These are phyloP conservation scores for Termitomyces sp. DNA, from an alignment of 768 basidiomycete species.

Conservation along the genomic window DNA sequence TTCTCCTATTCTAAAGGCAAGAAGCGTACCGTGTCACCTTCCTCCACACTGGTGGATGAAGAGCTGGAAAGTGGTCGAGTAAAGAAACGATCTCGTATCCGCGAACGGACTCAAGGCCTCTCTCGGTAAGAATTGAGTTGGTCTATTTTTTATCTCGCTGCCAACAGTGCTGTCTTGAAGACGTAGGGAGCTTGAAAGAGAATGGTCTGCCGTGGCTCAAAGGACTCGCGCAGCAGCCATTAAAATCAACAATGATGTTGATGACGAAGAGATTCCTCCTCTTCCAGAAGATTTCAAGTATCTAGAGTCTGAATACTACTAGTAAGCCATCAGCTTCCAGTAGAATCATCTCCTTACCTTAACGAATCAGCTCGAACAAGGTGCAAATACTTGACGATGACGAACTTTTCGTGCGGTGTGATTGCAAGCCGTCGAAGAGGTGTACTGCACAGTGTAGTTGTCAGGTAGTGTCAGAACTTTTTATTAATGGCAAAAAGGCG, in stretches of 20 bases:
- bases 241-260: conserved; percentile 34
- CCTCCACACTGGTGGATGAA: background rate
- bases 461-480: conserved; percentile 40
- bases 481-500: conserved; percentile 17
- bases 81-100: background rate
- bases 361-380: conserved; percentile 13
- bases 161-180: conserved; percentile 6
- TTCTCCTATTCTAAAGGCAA: background rate
- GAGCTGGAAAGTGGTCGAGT: background rate
- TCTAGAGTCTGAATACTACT: conserved; percentile 48
- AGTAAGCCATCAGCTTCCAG: conserved; percentile 29
- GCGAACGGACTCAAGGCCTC: background rate
- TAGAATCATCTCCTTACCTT: background rate
- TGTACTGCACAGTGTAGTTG: conserved; percentile 39
- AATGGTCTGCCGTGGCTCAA: conserved; percentile 31
- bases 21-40: conserved; percentile 1
- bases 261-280: conserved; percentile 41
- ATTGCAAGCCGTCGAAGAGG: conserved; percentile 35
- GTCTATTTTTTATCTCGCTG: background rate
- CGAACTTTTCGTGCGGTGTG: conserved; percentile 40
- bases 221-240: conserved; percentile 28
- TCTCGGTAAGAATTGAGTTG: background rate
- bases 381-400: conserved; percentile 18
- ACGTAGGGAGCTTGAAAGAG: conserved; percentile 23
- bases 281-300: conserved; percentile 45